Base-by-base conservation (phyloP, 192 early-diverging fungal genomes). In the Coemansia sp. region DNA sequence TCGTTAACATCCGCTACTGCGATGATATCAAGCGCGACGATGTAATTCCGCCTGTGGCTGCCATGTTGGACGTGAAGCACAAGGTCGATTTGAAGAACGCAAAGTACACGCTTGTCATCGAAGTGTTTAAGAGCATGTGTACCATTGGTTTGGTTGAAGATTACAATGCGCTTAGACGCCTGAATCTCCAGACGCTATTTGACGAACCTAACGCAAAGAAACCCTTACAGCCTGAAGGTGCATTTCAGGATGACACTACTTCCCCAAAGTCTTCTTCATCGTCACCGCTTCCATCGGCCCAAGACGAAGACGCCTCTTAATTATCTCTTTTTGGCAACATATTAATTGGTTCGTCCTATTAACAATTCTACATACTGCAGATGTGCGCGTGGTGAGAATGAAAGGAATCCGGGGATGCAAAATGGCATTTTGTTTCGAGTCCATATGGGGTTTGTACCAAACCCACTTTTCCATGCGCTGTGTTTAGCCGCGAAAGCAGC, bases 121-220 rank as follows among this genome's bases (percentile, higher is more conserved):
- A 83, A 52, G 72, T 67, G 9, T 83, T 83, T 67, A 83, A 83
- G 60, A 83, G 72, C 69, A 72, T 83, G 62, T 77, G 75, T 22
- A 64, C 69, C 3, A 62, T 83, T 14, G 80, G 80, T 9, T 60
- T 83, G 36, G 76, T 83, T 10, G 67, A 75, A 57, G 56, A 78
- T 66, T 83, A 78, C 72, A 78, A 74, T 46, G 54, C 64, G 2
- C 80, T 78, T 33, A 61, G 54, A 21, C 64, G 80, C 24, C 57
- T 72, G 21, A 83, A 83, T 46, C 67, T 83, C 33, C 76, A 78
- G 64, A 78, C 80, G 19, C 66, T 83, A 39, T 74, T 78, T 46
- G 75, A 83, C 57, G 79, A 82, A 51, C 55, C 64, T 30, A 27
- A 17, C 36, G 20, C 57, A 30, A 17, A 46, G 8, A 46, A 46